A percentile compares a stretch with the other conserved stretches of the same genome.
phyloP scores from a whole-genome alignment of 495 filamentous ascomycete species.

The Podospora anserina region DNA sequence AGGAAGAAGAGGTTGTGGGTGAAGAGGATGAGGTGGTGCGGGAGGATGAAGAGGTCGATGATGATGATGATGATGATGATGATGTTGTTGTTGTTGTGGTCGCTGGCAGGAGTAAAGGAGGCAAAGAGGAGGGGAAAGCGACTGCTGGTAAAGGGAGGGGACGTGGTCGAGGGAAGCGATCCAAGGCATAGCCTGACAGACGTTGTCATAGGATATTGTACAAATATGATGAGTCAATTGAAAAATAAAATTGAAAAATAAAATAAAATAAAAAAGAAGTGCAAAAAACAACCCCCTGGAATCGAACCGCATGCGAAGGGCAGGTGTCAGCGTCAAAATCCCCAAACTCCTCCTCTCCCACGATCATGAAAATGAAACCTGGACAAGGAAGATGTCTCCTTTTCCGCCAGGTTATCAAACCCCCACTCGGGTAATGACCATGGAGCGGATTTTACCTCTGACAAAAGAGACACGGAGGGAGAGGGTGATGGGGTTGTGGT shows the following conservation, averaged over 20 bases:
- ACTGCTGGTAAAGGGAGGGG: slow-evolving; percentile 23
- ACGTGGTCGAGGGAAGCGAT: slow-evolving; percentile 34
- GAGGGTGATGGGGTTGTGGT: neutral
- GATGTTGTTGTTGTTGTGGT: slow-evolving; percentile 26
- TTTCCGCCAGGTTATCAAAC: neutral
- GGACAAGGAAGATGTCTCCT: neutral
- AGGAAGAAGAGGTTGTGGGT: slow-evolving; percentile 31
- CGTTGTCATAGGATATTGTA: neutral
- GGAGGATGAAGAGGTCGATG: slow-evolving; percentile 19
- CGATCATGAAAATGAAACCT: neutral
- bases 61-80: slow-evolving; percentile 27
- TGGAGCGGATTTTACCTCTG: neutral
- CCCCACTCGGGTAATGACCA: neutral
- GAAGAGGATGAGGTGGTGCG: slow-evolving; percentile 22
- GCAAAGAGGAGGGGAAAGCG: slow-evolving; percentile 25
- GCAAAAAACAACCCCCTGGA: neutral
- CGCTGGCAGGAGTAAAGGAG: slow-evolving; percentile 6
- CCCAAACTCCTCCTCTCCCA: neutral
- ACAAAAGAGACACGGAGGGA: neutral
- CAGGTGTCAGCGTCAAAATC: neutral
- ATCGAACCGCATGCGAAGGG: neutral
- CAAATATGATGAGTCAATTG: neutral
- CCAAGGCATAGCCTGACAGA: slow-evolving; percentile 26
- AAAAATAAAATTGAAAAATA: neutral
- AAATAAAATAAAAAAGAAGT: neutral